Percentiles rank a stretch among this genome's conserved stretches.
These are phyloP conservation scores for Clarireedia sp. DNA, from an alignment of 2,329 filamentous ascomycete species.

Conservation along the genomic window DNA sequence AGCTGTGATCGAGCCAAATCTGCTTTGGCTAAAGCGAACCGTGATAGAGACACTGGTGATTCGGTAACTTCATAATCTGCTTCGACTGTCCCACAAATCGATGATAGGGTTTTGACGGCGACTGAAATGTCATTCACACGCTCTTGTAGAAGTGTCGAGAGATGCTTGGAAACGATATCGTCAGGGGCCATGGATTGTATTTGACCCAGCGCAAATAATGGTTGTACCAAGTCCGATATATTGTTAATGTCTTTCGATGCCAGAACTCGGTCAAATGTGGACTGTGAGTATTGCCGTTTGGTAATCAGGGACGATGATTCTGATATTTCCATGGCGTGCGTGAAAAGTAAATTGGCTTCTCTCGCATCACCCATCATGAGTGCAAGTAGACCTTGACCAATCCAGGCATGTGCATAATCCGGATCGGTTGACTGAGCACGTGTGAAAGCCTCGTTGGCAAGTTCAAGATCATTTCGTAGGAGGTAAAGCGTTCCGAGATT, in stretches of 20 bases:
- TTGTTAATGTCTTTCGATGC: slow-evolving; percentile 43
- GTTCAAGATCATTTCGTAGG: slow-evolving; percentile 69
- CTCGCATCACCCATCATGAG: slow-evolving; percentile 58
- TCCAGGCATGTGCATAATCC: slow-evolving; percentile 87
- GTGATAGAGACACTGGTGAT: slow-evolving; percentile 62
- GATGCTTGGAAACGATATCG: slow-evolving; percentile 66
- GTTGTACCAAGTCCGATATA: slow-evolving; percentile 65
- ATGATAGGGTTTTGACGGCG: slow-evolving; percentile 56
- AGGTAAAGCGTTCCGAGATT: slow-evolving; percentile 85
- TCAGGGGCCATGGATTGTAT: slow-evolving; percentile 62
- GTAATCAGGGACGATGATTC: slow-evolving; percentile 66
- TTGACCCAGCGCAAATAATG: slow-evolving; percentile 82
- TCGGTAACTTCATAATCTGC: slow-evolving; percentile 79
- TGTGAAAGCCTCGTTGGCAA: slow-evolving; percentile 88
- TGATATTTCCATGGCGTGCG: slow-evolving; percentile 88
- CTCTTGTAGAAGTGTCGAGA: slow-evolving; percentile 75
- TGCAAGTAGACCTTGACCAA: slow-evolving; percentile 84
- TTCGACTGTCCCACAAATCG: slow-evolving; percentile 64
- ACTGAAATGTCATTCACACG: slow-evolving; percentile 61
- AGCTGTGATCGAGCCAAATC: slow-evolving; percentile 83
- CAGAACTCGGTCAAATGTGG: slow-evolving; percentile 75
- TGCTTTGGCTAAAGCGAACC: slow-evolving; percentile 74
- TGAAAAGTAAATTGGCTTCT: slow-evolving; percentile 80
- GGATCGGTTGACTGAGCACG: slow-evolving; percentile 90
- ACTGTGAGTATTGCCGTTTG: slow-evolving; percentile 70